Percentiles rank a stretch among this genome's conserved stretches.
phyloP scores from a whole-genome alignment of 306 rosid species.

The Myrica gale region DNA sequence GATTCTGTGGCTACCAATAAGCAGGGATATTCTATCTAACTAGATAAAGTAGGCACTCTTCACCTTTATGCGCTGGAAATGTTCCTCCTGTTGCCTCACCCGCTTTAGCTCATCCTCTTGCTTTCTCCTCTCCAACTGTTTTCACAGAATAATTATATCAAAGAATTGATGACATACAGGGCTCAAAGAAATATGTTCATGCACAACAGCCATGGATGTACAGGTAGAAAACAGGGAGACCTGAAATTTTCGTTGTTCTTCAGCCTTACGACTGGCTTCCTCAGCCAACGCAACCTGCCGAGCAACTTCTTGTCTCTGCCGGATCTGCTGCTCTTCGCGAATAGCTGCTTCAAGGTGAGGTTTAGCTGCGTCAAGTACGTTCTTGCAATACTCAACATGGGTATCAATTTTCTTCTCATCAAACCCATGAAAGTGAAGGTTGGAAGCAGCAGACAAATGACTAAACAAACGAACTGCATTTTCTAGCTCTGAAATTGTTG shows the following conservation, averaged over 20 bases:
- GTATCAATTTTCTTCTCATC: constrained; percentile 99
- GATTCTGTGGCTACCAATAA: background rate
- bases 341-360: constrained; percentile 92
- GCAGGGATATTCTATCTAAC: background rate
- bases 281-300: constrained; percentile 93
- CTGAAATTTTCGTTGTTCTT: constrained; percentile 92
- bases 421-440: constrained; percentile 95
- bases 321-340: constrained; percentile 86
- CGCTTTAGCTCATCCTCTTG: constrained; percentile 92
- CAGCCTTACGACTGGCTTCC: constrained; percentile 97
- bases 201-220: constrained; percentile 8
- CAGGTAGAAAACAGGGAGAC: constrained; percentile 38
- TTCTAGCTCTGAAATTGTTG: constrained; percentile 85
- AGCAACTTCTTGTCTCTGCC: constrained; percentile 92
- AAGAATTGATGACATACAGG: constrained; percentile 5
- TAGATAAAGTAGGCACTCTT: constrained; percentile 21
- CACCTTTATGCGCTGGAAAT: constrained; percentile 89
- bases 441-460: constrained; percentile 97
- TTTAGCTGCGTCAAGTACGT: constrained; percentile 80
- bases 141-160: constrained; percentile 26
- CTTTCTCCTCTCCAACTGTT: constrained; percentile 91
- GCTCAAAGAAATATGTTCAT: constrained; percentile 14
- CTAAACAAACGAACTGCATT: constrained; percentile 97
- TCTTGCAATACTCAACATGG: constrained; percentile 93
- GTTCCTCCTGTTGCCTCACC: constrained; percentile 95